Base-by-base conservation (phyloP, 1,284 basidiomycete species). In the Somion occarium region DNA sequence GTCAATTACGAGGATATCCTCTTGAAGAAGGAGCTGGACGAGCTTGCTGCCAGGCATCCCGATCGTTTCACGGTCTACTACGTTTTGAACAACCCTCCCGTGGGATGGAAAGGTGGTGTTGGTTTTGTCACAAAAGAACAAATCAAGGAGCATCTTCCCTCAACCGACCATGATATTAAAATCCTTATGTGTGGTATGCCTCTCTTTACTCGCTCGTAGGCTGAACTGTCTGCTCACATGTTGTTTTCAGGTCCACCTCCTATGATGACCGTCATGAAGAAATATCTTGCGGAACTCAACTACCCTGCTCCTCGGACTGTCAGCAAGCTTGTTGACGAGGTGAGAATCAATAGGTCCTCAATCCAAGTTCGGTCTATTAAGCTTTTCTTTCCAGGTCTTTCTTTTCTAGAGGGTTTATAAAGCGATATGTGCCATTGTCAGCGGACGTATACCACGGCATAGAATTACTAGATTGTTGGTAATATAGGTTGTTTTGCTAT, bases 191-290 rank as follows among this genome's bases (percentile, higher is more conserved):
- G 92, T 70, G 93, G 87, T 82, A 62, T 48, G 79, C 70, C 41
- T 22, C 1, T 18, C n/a, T 22, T 25, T 34, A 15, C 42, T 18
- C 3, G 41, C 18, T 11, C 37, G 25, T 12, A 20, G 15, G 38
- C 13, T 49, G n/a, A n/a, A n/a, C n/a, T n/a, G n/a, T 49, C 52
- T 53, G 11, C 34, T 24, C 12, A 41, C 30, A 4, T 25, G n/a
- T 45, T 26, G 46, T 41, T 42, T 58, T 22, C 56, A 86, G 86
- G 92, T 46, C 96, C 96, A 52, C 94, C 95, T 20, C 95, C 95
- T 5, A 98, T 98, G 96, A 86, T 97, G 68, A 79, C 75, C 49
- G 96, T 94, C 44, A 98, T 98, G 93, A 98, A 98, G 91, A 93
- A 89, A 78, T 86, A 96, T 67, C 80, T 99, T 23, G 85, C 82